Conservation (phyloP, 1,284 basidiomycete species). For the Leccinum pachyderme region DNA sequence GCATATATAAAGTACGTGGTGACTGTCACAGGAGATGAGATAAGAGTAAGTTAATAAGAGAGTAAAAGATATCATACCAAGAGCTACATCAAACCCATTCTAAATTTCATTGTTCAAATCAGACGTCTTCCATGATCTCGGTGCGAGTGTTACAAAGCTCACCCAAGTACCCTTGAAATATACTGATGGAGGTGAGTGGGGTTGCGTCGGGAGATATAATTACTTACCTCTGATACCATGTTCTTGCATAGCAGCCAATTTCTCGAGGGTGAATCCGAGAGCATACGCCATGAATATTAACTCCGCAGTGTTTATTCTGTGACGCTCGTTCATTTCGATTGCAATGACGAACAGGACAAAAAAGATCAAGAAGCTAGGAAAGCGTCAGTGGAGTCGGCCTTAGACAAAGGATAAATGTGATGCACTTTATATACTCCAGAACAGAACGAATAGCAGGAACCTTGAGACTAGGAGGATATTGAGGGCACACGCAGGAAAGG, state of each 20-base stretch:
- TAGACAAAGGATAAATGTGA: constrained; percentile 37
- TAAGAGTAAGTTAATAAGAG: neutral
- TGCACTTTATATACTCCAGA: constrained; percentile 82
- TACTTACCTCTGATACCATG: constrained; percentile 77
- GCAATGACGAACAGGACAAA: constrained; percentile 84
- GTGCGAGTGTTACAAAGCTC: constrained; percentile 24
- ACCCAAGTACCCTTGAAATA: constrained; percentile 85
- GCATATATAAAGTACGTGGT: constrained; percentile 78
- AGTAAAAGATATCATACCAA: constrained; percentile 48
- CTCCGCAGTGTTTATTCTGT: constrained; percentile 66
- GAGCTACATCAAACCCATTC: constrained; percentile 91
- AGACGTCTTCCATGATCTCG: constrained; percentile 16
- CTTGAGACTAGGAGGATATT: constrained; percentile 63
- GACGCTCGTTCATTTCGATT: constrained; percentile 67
- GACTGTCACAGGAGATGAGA: constrained; percentile 43
- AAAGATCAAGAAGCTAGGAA: constrained; percentile 72
- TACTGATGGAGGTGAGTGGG: constrained; percentile 44
- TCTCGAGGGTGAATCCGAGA: constrained; percentile 87
- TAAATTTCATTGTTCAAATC: constrained; percentile 31
- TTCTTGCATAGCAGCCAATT: constrained; percentile 91
- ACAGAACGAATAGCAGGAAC: constrained; percentile 89
- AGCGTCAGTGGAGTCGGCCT: constrained; percentile 54
- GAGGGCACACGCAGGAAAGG: neutral
- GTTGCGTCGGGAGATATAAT: neutral
- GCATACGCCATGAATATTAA: constrained; percentile 80